Evolutionary conservation across 768 basidiomycete species (phyloP), one percentile per base, ranked within the genome.

Genomic region (Podaxis sp.): DNA sequence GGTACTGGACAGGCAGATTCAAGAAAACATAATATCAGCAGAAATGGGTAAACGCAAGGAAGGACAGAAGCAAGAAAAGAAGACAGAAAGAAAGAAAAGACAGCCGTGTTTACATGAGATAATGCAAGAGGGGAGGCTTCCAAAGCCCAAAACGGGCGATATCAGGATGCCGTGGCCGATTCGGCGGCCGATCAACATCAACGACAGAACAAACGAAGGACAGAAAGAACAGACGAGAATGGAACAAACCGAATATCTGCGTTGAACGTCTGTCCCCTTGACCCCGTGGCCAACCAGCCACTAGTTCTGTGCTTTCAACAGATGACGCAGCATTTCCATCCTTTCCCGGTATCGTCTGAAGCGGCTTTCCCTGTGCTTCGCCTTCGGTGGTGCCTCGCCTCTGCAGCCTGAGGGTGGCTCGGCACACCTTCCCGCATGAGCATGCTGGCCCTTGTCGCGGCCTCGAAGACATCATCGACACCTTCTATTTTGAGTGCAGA

Each of bases 391-490:
- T 85, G 83, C 8, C 68, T 73, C 33, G 75, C 73, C 66, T 74
- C 76, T 40, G 68, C 73, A 67, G 73, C 73, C 65, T 66, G 71
- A 22, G 68, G 72, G 70, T 81, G 76, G 30, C 79, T 76, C 7
- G 86, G 84, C 26, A 87, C 89, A 2, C 91, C 91, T 63, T 96
- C 95, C 22, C 95, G 82, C 84, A 96, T 95, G 62, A 99, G 77
- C 92, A 99, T 97, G 72, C 94, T 95, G 51, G 94, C 95, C 49
- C 97, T 82, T 11, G 97, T 99, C 36, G 97, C 97, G 0, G 93
- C 91, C 78, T 99, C 97, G 68, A 99, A 99, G 51, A 98, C 93
- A 68, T 97, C 93, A 74, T 99, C 97, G 13, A 96, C 95, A 59
- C 95, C 95, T 77, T 92, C 89, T 58, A 93, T 91, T 77, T 87